Conservation (phyloP, 2,329 filamentous ascomycete genomes). For the Lachnellula willkommii region DNA sequence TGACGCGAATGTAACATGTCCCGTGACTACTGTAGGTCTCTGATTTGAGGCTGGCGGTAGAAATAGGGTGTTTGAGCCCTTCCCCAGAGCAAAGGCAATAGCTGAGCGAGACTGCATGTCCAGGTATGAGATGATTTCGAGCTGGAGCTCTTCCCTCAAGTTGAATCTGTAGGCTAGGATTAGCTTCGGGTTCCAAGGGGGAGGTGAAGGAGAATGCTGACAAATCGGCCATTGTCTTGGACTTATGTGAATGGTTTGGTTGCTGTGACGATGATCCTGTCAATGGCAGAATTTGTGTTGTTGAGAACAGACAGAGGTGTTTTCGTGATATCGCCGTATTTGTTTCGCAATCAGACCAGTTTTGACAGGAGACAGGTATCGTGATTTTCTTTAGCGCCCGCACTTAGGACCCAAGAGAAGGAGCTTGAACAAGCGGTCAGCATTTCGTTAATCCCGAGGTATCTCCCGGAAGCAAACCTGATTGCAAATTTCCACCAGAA, state of each 20-base stretch:
- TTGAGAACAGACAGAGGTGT: background rate
- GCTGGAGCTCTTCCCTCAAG: background rate
- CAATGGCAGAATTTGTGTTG: background rate
- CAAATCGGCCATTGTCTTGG: background rate
- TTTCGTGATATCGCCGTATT: background rate
- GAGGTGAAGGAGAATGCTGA: background rate
- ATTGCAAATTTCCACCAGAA: no score
- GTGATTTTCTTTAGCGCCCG: no score
- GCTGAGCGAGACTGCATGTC: background rate
- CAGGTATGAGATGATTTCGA: background rate
- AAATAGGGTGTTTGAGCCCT: no score
- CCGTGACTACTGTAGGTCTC: conserved; percentile 7
- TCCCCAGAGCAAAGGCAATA: no score
- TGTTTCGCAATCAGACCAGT: no score
- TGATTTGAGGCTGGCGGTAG: background rate
- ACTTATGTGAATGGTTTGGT: background rate
- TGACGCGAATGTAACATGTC: background rate
- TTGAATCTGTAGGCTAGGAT: background rate
- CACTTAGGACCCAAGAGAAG: no score
- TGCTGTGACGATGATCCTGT: background rate
- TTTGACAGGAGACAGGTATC: no score
- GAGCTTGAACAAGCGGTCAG: background rate
- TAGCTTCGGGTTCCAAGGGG: background rate
- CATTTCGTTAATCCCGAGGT: background rate
- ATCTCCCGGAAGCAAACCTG: background rate